A percentile compares a stretch with the other conserved stretches of the same genome.
Evolutionary conservation across 495 filamentous ascomycete genomes (phyloP).

Genomic region (Penicillium verhagenii): DNA sequence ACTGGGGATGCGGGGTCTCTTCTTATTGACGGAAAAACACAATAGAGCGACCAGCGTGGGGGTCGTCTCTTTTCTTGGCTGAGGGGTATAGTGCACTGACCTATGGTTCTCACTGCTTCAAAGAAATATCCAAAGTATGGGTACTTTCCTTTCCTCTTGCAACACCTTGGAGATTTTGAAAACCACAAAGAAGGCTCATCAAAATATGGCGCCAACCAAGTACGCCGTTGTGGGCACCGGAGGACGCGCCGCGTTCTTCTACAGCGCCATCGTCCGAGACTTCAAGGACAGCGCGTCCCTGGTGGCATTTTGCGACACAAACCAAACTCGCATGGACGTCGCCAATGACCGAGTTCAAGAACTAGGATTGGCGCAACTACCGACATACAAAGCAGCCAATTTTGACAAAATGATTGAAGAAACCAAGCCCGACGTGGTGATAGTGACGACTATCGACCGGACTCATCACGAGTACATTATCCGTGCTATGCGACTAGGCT

Average conservation of each 20-base stretch:
- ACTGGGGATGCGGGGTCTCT: not conserved
- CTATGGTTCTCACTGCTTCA: not conserved
- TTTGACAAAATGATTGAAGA: conserved; percentile 55
- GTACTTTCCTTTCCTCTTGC: no score
- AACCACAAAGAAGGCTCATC: not conserved
- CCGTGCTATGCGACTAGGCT: conserved; percentile 54
- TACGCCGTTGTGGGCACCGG: conserved; percentile 37
- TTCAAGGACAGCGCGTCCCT: conserved; percentile 46
- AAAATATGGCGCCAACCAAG: conserved; percentile 14
- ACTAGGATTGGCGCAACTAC: conserved; percentile 28
- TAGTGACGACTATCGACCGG: conserved; percentile 59
- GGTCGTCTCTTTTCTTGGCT: conserved; percentile 1
- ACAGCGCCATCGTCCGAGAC: conserved; percentile 50
- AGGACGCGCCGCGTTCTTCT: conserved; percentile 49
- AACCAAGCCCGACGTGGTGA: conserved; percentile 54
- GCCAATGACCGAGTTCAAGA: conserved; percentile 26
- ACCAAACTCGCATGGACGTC: conserved; percentile 30
- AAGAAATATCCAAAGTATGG: not conserved
- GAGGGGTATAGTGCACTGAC: conserved; percentile 10
- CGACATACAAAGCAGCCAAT: conserved; percentile 48
- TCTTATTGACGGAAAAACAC: conserved; percentile 18
- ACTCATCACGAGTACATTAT: conserved; percentile 57
- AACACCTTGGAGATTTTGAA: not conserved
- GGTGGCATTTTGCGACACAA: conserved; percentile 46
- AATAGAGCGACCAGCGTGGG: not conserved